A percentile compares a stretch with the other conserved stretches of the same genome.
Conservation (phyloP, 2,329 filamentous ascomycete species). For the Geosmithia putterillii region DNA sequence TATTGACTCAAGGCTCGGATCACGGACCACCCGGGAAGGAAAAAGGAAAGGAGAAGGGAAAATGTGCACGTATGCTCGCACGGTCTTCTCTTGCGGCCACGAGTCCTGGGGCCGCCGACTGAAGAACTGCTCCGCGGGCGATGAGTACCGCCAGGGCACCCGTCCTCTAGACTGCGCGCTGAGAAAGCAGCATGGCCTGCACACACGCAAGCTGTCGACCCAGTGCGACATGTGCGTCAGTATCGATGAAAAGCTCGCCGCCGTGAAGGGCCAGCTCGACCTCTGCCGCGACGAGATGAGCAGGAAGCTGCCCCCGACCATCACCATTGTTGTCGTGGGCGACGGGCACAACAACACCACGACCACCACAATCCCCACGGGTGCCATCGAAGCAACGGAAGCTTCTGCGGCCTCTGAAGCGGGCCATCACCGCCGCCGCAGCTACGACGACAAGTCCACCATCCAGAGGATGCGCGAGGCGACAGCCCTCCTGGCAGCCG, state of each 20-base stretch:
- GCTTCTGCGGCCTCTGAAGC: too few relatives aligned
- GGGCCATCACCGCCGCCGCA: too few relatives aligned
- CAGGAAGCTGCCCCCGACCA: neutral
- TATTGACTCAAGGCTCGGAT: too few relatives aligned
- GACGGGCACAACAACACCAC: too few relatives aligned
- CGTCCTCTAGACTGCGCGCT: constrained; percentile 7
- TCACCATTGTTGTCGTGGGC: too few relatives aligned
- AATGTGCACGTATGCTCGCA: constrained; percentile 16
- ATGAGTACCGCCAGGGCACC: constrained; percentile 5
- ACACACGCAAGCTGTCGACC: constrained; percentile 7
- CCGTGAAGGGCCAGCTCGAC: constrained; percentile 7
- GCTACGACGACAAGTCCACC: too few relatives aligned
- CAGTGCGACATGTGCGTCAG: constrained; percentile 12
- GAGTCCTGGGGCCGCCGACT: constrained; percentile 12
- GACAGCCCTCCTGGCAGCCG: too few relatives aligned
- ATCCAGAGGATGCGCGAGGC: too few relatives aligned
- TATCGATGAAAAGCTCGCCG: constrained; percentile 7
- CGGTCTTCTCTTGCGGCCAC: constrained; percentile 13
- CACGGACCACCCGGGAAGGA: too few relatives aligned
- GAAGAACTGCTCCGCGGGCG: constrained; percentile 8
- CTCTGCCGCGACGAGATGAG: constrained; percentile 4
- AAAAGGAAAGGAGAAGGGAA: neutral
- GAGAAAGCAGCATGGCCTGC: constrained; percentile 10
- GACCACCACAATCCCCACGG: too few relatives aligned
- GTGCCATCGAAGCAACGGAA: too few relatives aligned